phyloP scores from a whole-genome alignment of 2,329 filamentous ascomycete genomes.

The Zymoseptoria tritici region DNA sequence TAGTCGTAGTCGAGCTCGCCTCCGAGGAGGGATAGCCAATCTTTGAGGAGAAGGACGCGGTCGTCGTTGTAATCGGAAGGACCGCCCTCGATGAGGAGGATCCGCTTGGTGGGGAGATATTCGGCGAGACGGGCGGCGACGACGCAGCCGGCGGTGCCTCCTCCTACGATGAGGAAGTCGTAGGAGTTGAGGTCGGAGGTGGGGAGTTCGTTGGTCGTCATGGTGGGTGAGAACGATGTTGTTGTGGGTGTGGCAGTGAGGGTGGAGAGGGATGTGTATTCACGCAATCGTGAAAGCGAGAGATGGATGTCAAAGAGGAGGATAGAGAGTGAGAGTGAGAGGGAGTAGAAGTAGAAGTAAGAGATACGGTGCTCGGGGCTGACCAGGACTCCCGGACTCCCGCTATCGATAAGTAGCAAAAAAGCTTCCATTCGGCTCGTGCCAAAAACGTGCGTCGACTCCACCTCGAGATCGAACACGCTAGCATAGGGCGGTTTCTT shows the following conservation, averaged over 20 bases:
- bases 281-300: background rate
- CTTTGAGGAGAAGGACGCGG: constrained; percentile 74
- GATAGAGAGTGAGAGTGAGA: background rate
- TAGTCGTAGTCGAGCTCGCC: constrained; percentile 90
- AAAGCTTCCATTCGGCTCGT: background rate
- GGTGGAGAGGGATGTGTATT: constrained; percentile 4
- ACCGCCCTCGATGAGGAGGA: constrained; percentile 79
- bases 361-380: background rate
- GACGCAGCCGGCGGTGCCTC: constrained; percentile 80
- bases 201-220: constrained; percentile 63
- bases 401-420: background rate
- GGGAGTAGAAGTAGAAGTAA: background rate
- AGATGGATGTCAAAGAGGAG: background rate
- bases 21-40: constrained; percentile 79
- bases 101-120: constrained; percentile 73
- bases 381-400: background rate
- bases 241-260: background rate
- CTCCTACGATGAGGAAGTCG: constrained; percentile 80
- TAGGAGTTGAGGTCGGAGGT: constrained; percentile 58
- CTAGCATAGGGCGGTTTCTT: background rate
- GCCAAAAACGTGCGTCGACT: background rate
- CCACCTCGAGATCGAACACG: background rate
- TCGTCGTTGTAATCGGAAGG: constrained; percentile 86
- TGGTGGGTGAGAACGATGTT: constrained; percentile 26
- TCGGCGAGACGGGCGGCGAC: constrained; percentile 71